phyloP scores from a whole-genome alignment of 768 basidiomycete genomes.

The Lepiota subincarnata region DNA sequence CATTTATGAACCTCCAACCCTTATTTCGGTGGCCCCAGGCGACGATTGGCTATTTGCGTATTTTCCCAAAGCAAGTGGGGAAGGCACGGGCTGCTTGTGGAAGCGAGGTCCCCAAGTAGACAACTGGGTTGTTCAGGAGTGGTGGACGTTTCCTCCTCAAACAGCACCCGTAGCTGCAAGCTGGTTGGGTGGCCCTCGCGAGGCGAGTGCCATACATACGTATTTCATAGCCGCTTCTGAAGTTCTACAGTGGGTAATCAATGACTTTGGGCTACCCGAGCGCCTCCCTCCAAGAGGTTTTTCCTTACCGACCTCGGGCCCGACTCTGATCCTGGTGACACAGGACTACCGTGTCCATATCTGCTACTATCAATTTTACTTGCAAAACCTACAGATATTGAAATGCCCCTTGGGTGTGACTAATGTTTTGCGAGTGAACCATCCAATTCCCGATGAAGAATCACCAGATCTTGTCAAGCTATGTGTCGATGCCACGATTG shows the following conservation, averaged over 20 bases:
- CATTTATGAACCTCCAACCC: conserved; percentile 56
- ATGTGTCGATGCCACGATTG: conserved; percentile 58
- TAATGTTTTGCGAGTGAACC: conserved; percentile 30
- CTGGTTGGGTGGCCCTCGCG: conserved; percentile 59
- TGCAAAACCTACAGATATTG: conserved; percentile 39
- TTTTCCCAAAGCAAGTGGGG: conserved; percentile 55
- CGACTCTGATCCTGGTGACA: conserved; percentile 61
- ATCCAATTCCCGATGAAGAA: conserved; percentile 24
- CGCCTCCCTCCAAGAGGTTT: conserved; percentile 64
- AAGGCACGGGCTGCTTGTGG: conserved; percentile 68
- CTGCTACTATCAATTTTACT: conserved; percentile 48
- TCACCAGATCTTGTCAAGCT: conserved; percentile 18
- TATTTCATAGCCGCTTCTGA: conserved; percentile 5
- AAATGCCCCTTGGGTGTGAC: conserved; percentile 45
- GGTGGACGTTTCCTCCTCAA: conserved; percentile 46
- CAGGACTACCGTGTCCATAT: conserved; percentile 55
- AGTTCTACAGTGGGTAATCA: conserved; percentile 48
- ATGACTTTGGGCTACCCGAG: conserved; percentile 35
- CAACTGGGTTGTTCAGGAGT: conserved; percentile 56
- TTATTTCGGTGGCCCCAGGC: conserved; percentile 55
- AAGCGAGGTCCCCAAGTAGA: conserved; percentile 54
- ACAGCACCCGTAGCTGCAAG: conserved; percentile 56
- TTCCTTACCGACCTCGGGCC: conserved; percentile 43
- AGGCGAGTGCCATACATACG: conserved; percentile 36
- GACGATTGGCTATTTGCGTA: conserved; percentile 72